These are phyloP conservation scores for Neurospora sp. DNA, from an alignment of 495 filamentous ascomycete species.

Conservation along the genomic window DNA sequence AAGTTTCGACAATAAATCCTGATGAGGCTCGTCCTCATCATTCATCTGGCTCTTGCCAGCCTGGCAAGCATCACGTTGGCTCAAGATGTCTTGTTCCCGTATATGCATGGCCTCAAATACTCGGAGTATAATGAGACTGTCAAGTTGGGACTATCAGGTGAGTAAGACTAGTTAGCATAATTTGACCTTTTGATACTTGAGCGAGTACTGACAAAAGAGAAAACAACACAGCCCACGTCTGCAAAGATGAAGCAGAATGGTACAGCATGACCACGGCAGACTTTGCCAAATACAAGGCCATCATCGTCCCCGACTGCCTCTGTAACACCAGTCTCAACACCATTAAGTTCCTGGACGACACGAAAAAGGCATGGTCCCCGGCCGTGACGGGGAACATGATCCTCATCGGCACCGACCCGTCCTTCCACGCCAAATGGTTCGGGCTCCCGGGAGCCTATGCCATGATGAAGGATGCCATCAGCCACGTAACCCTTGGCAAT, in stretches of 20 bases:
- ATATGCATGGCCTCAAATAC: constrained; percentile 12
- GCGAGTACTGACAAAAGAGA: constrained; percentile 2
- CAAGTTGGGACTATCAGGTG: constrained; percentile 14
- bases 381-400: constrained; percentile 24
- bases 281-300: constrained; percentile 23
- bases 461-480: constrained; percentile 20
- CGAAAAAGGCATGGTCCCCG: constrained; percentile 19
- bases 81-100: constrained; percentile 10
- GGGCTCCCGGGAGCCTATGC: constrained; percentile 15
- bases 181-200: too few relatives aligned
- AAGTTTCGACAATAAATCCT: neutral
- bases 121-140: constrained; percentile 9
- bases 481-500: constrained; percentile 11
- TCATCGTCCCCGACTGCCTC: constrained; percentile 18
- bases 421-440: constrained; percentile 19
- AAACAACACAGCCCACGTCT: constrained; percentile 17
- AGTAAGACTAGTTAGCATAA: neutral
- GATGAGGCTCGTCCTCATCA: constrained; percentile 9
- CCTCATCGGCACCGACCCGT: constrained; percentile 22
- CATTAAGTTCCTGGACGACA: constrained; percentile 22
- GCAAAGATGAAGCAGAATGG: constrained; percentile 20
- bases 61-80: constrained; percentile 3
- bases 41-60: constrained; percentile 14
- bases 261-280: constrained; percentile 19
- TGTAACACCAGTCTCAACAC: constrained; percentile 17